A percentile compares a stretch with the other conserved stretches of the same genome.
phyloP scores from a whole-genome alignment of 192 early-diverging fungal species.

The Backusella luteola region DNA sequence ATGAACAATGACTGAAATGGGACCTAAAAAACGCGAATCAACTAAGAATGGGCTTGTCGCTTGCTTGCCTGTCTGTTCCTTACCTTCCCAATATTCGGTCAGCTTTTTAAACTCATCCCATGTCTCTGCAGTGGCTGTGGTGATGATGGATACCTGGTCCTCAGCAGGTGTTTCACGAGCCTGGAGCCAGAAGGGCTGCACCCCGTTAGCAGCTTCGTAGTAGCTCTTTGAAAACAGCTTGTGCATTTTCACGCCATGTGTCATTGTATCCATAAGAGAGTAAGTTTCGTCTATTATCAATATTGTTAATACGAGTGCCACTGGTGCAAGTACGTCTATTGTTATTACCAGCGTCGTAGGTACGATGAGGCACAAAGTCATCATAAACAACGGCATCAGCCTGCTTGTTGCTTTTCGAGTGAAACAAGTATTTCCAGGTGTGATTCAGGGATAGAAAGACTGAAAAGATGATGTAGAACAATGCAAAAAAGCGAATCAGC shows the following conservation, averaged over 20 bases:
- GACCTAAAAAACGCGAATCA: constrained; percentile 29
- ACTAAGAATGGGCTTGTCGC: neutral
- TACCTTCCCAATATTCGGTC: constrained; percentile 53
- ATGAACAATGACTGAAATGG: constrained; percentile 54
- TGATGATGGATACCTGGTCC: constrained; percentile 49
- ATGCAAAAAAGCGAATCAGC: constrained; percentile 11
- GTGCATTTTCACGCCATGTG: constrained; percentile 30
- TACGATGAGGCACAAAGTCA: constrained; percentile 32
- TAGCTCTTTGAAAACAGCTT: constrained; percentile 35
- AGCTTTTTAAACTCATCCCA: constrained; percentile 45
- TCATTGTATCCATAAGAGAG: constrained; percentile 32
- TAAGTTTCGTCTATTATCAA: constrained; percentile 15
- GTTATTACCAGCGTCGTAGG: constrained; percentile 29
- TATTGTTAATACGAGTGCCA: too few species aligned
- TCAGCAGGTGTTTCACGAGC: constrained; percentile 30
- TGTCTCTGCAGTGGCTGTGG: constrained; percentile 43
- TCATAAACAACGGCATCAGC: neutral
- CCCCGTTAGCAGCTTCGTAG: constrained; percentile 17
- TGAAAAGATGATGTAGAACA: constrained; percentile 32
- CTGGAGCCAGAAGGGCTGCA: constrained; percentile 36
- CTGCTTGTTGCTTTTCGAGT: neutral
- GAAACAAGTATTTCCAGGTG: constrained; percentile 18
- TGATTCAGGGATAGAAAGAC: constrained; percentile 28
- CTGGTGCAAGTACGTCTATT: neutral
- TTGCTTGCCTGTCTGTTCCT: neutral